Percentiles rank a stretch among this genome's conserved stretches.
These are phyloP conservation scores for Echinosophora koreensis DNA, from an alignment of 306 rosid species.

Conservation along the genomic window DNA sequence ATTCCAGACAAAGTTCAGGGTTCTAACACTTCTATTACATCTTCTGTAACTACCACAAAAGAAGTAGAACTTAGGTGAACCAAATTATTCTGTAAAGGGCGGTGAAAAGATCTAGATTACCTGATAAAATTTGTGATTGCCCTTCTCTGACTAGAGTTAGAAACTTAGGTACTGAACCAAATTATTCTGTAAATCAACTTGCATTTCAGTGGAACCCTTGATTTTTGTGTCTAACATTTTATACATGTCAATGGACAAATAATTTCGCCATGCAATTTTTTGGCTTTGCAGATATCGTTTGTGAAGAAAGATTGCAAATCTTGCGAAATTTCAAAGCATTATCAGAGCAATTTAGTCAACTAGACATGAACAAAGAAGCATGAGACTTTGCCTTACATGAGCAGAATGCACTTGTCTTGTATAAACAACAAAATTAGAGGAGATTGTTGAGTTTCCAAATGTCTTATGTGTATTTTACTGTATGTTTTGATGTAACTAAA, in stretches of 20 bases:
- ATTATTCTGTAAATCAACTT: conserved; percentile 46
- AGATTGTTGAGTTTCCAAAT: too few relatives aligned
- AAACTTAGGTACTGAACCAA: conserved; percentile 44
- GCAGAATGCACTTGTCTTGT: too few relatives aligned
- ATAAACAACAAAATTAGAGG: too few relatives aligned
- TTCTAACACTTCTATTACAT: conserved; percentile 38
- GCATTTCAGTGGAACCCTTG: not conserved
- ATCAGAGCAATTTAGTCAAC: conserved; percentile 60
- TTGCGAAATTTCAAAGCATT: conserved; percentile 55
- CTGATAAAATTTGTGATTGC: conserved; percentile 46
- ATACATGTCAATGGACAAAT: conserved; percentile 23
- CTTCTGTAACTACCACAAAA: conserved; percentile 43
- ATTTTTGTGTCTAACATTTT: conserved; percentile 26
- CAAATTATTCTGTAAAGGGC: conserved; percentile 43
- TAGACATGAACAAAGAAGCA: conserved; percentile 66
- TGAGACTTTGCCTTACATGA: not conserved
- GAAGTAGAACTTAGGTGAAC: conserved; percentile 41
- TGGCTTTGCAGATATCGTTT: conserved; percentile 56
- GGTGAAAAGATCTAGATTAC: conserved; percentile 59
- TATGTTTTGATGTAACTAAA: too few relatives aligned
- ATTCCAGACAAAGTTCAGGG: conserved; percentile 44
- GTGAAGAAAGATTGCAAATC: conserved; percentile 37
- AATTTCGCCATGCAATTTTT: conserved; percentile 18
- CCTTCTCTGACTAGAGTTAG: conserved; percentile 52
- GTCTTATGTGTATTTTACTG: too few relatives aligned